These are phyloP conservation scores for Rachicladosporium sp. DNA, from an alignment of 2,329 filamentous ascomycete species.

Conservation along the genomic window DNA sequence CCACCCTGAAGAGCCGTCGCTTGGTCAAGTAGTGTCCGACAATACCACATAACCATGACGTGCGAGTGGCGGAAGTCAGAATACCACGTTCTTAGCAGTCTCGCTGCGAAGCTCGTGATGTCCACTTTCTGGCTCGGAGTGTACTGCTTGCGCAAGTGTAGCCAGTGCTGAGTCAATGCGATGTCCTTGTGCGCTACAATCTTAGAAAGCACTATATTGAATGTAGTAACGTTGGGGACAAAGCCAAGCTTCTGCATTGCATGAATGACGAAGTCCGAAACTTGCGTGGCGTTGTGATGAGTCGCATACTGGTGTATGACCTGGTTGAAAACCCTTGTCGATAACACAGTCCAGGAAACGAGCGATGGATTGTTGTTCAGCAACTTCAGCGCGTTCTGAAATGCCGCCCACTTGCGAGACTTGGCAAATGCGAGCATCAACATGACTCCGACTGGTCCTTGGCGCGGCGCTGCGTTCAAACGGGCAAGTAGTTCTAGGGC, in stretches of 20 bases:
- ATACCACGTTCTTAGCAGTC: conserved; percentile 16
- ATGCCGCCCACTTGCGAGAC: too few species aligned
- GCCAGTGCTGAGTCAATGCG: conserved; percentile 14
- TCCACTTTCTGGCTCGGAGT: conserved; percentile 1
- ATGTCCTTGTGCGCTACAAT: conserved; percentile 11
- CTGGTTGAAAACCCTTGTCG: conserved; percentile 9
- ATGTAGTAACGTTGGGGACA: conserved; percentile 12
- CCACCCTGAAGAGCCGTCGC: conserved; percentile 11
- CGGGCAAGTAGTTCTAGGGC: too few species aligned
- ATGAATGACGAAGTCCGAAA: conserved; percentile 15
- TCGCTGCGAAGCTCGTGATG: conserved; percentile 6
- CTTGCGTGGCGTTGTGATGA: conserved; percentile 13
- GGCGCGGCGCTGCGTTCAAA: too few species aligned
- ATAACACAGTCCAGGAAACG: background rate
- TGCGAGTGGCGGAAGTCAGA: conserved; percentile 16
- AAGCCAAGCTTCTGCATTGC: conserved; percentile 13
- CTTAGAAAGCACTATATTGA: conserved; percentile 12
- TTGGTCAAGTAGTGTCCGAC: conserved; percentile 9
- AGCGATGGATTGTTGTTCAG: background rate
- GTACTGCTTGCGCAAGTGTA: conserved; percentile 3
- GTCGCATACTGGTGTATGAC: conserved; percentile 9
- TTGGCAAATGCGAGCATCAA: too few species aligned
- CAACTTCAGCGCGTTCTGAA: background rate
- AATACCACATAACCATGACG: conserved; percentile 15
- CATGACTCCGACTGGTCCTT: too few species aligned